phyloP scores from a whole-genome alignment of 768 basidiomycete species.

The Lactarius sanguifluus region DNA sequence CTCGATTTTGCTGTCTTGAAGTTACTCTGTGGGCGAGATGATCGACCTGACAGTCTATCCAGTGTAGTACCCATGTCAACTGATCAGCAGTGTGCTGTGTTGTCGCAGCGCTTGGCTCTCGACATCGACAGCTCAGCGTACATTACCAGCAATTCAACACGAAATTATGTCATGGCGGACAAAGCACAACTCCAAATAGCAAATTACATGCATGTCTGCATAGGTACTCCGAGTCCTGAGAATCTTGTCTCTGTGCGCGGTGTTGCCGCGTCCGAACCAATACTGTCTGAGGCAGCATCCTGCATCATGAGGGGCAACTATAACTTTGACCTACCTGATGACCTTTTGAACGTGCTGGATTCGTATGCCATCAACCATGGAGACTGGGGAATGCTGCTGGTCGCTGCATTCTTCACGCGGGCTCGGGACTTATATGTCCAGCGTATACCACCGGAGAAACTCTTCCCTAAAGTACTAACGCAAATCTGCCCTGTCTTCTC shows the following conservation, averaged over 20 bases:
- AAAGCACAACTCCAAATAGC: neutral
- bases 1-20: neutral
- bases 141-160: neutral
- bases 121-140: neutral
- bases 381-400: neutral
- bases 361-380: neutral
- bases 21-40: neutral
- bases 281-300: conserved; percentile 6
- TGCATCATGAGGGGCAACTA: neutral
- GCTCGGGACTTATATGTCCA: neutral
- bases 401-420: neutral
- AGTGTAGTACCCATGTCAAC: neutral
- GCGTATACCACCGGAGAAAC: neutral
- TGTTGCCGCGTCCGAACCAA: neutral
- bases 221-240: neutral
- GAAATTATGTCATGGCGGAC: neutral
- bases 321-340: neutral
- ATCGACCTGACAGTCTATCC: neutral
- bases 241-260: neutral
- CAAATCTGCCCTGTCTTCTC: neutral
- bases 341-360: neutral
- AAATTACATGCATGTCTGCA: neutral
- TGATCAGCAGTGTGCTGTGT: neutral
- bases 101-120: neutral
- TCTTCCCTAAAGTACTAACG: neutral